These are phyloP conservation scores for Pelargonium citronellum DNA, from an alignment of 441 rosid genomes.

Conservation along the genomic window DNA sequence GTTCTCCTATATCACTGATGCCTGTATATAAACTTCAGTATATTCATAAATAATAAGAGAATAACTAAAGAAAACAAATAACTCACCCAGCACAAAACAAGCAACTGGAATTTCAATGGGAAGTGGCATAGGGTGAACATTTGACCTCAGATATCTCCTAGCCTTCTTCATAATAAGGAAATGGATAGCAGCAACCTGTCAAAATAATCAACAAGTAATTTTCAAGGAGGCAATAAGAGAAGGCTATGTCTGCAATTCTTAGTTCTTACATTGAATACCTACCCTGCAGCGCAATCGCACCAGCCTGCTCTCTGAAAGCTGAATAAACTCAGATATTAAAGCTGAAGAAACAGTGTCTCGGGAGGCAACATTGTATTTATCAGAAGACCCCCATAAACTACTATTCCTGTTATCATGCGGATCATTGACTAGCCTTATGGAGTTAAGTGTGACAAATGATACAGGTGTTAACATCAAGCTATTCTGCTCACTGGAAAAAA, in stretches of 20 bases:
- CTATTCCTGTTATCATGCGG: constrained; percentile 20
- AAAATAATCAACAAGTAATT: constrained; percentile 19
- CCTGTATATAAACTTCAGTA: neutral
- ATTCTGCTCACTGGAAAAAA: constrained; percentile 41
- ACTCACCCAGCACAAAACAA: constrained; percentile 72
- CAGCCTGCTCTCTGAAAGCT: constrained; percentile 27
- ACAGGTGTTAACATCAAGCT: constrained; percentile 49
- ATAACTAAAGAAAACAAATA: constrained; percentile 13
- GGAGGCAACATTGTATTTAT: constrained; percentile 19
- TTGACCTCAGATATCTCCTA: constrained; percentile 23
- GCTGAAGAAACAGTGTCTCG: constrained; percentile 33
- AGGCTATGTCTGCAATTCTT: neutral
- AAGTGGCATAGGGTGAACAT: constrained; percentile 23
- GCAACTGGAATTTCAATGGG: constrained; percentile 64
- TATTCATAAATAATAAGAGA: neutral
- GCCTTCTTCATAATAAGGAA: constrained; percentile 52
- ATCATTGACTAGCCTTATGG: constrained; percentile 32
- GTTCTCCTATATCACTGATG: neutral
- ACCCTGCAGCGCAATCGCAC: constrained; percentile 59
- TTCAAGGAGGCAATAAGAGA: neutral
- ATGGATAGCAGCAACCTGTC: constrained; percentile 56
- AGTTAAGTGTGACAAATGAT: constrained; percentile 56
- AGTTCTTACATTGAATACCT: constrained; percentile 19
- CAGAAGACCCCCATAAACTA: constrained; percentile 19
- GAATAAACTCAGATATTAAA: constrained; percentile 39